These are phyloP conservation scores for Penicillium soppii DNA, from an alignment of 495 filamentous ascomycete genomes.

Conservation along the genomic window DNA sequence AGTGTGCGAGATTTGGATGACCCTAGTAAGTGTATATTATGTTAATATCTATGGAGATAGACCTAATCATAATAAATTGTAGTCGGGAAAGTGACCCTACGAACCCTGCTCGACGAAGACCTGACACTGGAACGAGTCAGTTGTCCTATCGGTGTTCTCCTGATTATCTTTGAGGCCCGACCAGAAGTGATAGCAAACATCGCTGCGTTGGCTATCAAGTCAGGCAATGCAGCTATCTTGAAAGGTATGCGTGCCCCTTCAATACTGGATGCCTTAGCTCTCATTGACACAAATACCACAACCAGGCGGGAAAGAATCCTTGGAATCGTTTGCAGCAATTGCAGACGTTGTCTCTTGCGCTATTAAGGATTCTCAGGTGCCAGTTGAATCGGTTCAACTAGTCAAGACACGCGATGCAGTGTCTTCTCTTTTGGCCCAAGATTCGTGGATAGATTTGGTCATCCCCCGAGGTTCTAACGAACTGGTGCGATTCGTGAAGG, in stretches of 20 bases:
- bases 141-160: slow-evolving; percentile 91
- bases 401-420: slow-evolving; percentile 89
- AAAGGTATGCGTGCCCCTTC: slow-evolving; percentile 59
- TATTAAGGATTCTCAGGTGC: slow-evolving; percentile 72
- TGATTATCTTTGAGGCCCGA: slow-evolving; percentile 97
- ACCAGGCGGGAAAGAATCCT: slow-evolving; percentile 88
- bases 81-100: slow-evolving; percentile 84
- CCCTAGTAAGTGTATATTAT: slow-evolving; percentile 62
- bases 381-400: slow-evolving; percentile 84
- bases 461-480: slow-evolving; percentile 94
- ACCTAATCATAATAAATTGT: slow-evolving; percentile 1
- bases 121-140: slow-evolving; percentile 81
- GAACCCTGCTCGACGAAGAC: slow-evolving; percentile 85
- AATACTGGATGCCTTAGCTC: not conserved
- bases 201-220: slow-evolving; percentile 94
- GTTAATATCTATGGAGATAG: not conserved
- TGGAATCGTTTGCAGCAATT: slow-evolving; percentile 87
- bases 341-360: slow-evolving; percentile 80
- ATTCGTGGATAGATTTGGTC: slow-evolving; percentile 87
- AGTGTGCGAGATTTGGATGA: slow-evolving; percentile 85
- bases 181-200: slow-evolving; percentile 99
- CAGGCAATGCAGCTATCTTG: slow-evolving; percentile 93
- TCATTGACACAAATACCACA: slow-evolving; percentile 2
- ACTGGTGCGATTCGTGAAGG: slow-evolving; percentile 85
- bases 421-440: slow-evolving; percentile 76